Base-by-base conservation (phyloP, 1,284 basidiomycete species). In the Prillingera fragicola region DNA sequence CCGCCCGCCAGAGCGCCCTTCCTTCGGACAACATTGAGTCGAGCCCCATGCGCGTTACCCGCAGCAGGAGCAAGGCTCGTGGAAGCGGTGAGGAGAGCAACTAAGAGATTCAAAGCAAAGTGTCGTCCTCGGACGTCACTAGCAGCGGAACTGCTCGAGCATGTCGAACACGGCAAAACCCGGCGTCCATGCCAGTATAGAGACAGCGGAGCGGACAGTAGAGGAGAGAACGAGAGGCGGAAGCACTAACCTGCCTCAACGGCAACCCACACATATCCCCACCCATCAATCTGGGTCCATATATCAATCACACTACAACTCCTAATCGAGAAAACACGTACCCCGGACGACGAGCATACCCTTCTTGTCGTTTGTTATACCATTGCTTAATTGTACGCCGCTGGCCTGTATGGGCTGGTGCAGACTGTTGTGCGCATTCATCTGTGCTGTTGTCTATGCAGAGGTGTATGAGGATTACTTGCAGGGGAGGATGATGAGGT, bases 81-180 rank as follows among this genome's bases (percentile, higher is more conserved):
- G 39, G 57, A 12, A 56, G 55, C 33, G 59, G 57, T 32, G 61
- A 60, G 28, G 59, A 57, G 47, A 42, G 32, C 35, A 36, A 52
- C 40, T 48, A 45, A 23, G 26, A 21, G 23, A 3, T 92, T 59
- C 70, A 88, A n/a, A n/a, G n/a, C n/a, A n/a, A n/a, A n/a, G n/a
- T n/a, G n/a, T n/a, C n/a, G n/a, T n/a, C n/a, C n/a, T n/a, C n/a
- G n/a, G n/a, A n/a, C n/a, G n/a, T n/a, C n/a, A n/a, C n/a, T n/a
- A n/a, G n/a, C n/a, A n/a, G n/a, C n/a, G n/a, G n/a, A n/a, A n/a
- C n/a, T n/a, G n/a, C n/a, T n/a, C n/a, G n/a, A n/a, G n/a, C n/a
- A n/a, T n/a, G n/a, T n/a, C n/a, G n/a, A n/a, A n/a, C n/a, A n/a
- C n/a, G n/a, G n/a, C n/a, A n/a, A n/a, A n/a, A n/a, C n/a, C n/a